Evolutionary conservation across 768 basidiomycete genomes (phyloP).

Genomic region (Naganishia kalamii): DNA sequence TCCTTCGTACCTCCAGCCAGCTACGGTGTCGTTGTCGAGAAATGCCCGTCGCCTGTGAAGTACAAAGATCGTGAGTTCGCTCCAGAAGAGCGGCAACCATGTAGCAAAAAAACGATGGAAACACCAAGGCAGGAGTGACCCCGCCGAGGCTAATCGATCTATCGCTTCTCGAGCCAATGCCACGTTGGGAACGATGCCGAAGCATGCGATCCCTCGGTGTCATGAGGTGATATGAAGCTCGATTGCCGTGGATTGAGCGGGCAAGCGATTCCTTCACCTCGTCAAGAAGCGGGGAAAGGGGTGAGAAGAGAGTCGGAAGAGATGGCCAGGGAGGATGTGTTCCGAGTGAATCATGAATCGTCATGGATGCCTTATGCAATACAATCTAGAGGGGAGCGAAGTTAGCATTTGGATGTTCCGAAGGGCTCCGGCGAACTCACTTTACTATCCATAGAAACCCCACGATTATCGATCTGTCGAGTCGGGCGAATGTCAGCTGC

Average conservation of each 20-base stretch:
- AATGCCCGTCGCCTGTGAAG: conserved; percentile 47
- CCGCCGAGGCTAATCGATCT: conserved; percentile 10
- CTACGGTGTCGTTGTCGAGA: not conserved
- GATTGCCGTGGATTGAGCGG: conserved; percentile 32
- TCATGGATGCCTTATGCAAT: not conserved
- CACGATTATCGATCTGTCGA: conserved; percentile 32
- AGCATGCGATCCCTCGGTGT: conserved; percentile 26
- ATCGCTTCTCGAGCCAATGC: conserved; percentile 17
- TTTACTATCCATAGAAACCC: not conserved
- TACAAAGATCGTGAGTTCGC: conserved; percentile 28
- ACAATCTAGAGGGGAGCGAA: not conserved
- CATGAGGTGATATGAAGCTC: conserved; percentile 24
- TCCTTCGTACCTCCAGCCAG: not conserved
- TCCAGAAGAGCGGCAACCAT: conserved; percentile 25
- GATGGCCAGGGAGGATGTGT: not conserved
- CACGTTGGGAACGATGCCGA: not conserved
- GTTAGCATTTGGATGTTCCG: conserved; percentile 16
- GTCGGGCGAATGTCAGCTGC: not conserved
- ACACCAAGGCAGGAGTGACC: conserved; percentile 12
- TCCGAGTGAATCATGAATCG: not conserved
- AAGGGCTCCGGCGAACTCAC: conserved; percentile 12
- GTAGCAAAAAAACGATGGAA: conserved; percentile 45
- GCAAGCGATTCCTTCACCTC: conserved; percentile 20
- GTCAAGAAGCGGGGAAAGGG: conserved; percentile 27
- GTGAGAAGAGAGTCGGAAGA: not conserved